These are phyloP conservation scores for Pezicula carpinea DNA, from an alignment of 2,329 filamentous ascomycete species.

Conservation along the genomic window DNA sequence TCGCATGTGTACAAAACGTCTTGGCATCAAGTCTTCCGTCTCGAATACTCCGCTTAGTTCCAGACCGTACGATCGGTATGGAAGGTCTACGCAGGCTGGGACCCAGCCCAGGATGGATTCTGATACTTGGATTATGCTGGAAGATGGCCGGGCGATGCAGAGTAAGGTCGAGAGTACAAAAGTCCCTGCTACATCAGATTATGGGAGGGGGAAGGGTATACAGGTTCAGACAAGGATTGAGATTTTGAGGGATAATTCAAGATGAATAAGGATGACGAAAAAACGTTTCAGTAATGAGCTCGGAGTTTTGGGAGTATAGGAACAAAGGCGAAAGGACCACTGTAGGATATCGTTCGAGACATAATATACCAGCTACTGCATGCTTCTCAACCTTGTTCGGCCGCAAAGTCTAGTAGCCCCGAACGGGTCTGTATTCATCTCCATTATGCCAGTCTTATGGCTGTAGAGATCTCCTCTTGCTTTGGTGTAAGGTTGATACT, in stretches of 20 bases:
- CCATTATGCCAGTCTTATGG: too few relatives aligned
- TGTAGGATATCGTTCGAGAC: too few relatives aligned
- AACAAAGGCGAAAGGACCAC: too few relatives aligned
- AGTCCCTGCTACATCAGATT: background rate
- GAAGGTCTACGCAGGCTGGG: background rate
- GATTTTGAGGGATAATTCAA: background rate
- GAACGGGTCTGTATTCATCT: too few relatives aligned
- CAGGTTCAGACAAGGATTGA: background rate
- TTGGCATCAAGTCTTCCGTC: conserved; percentile 18
- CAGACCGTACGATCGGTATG: background rate
- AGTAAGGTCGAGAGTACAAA: background rate
- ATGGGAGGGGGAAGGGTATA: background rate
- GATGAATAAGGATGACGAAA: too few relatives aligned
- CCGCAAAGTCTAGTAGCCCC: too few relatives aligned
- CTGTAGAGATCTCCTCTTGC: too few relatives aligned
- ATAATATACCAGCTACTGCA: too few relatives aligned
- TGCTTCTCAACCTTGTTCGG: too few relatives aligned
- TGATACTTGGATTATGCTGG: background rate
- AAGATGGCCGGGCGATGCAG: background rate
- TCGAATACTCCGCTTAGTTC: background rate
- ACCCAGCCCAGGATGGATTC: background rate
- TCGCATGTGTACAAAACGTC: conserved; percentile 25
- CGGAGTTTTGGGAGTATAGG: too few relatives aligned
- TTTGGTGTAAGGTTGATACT: too few relatives aligned
- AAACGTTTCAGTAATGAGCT: too few relatives aligned